phyloP scores from a whole-genome alignment of 73 alveolate species.

The Tetrahymena thermophila region DNA sequence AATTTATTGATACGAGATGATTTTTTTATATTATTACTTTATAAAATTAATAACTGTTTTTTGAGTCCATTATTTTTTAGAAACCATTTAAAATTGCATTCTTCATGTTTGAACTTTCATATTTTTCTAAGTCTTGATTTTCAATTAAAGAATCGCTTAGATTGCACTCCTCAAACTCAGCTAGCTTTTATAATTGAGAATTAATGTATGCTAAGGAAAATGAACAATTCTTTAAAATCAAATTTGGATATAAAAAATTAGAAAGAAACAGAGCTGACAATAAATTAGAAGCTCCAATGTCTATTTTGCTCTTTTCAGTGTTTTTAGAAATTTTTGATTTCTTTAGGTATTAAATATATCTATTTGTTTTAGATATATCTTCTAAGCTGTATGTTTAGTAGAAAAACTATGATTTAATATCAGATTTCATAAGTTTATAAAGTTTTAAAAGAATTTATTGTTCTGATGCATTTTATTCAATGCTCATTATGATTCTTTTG shows the following conservation, averaged over 20 bases:
- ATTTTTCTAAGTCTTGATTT: neutral
- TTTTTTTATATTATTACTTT: neutral
- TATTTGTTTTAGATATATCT: neutral
- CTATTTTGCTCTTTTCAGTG: neutral
- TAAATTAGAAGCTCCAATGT: neutral
- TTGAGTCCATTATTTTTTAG: neutral
- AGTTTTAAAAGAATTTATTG: neutral
- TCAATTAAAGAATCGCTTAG: neutral
- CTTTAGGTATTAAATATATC: neutral
- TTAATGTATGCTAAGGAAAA: neutral
- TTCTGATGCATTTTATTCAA: neutral
- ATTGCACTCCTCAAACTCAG: neutral
- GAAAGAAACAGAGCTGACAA: neutral
- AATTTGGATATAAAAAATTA: neutral
- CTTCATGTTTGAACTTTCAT: neutral
- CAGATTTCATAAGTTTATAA: neutral
- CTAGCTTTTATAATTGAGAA: neutral
- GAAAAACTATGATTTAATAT: neutral
- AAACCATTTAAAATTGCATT: neutral
- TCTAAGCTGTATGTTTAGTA: neutral
- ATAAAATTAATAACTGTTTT: neutral
- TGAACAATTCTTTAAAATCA: neutral
- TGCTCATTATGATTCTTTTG: neutral
- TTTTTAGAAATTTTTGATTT: neutral
- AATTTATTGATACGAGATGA: neutral